A percentile compares a stretch with the other conserved stretches of the same genome.
phyloP scores from a whole-genome alignment of 768 basidiomycete species.

The Amanita exitialis region DNA sequence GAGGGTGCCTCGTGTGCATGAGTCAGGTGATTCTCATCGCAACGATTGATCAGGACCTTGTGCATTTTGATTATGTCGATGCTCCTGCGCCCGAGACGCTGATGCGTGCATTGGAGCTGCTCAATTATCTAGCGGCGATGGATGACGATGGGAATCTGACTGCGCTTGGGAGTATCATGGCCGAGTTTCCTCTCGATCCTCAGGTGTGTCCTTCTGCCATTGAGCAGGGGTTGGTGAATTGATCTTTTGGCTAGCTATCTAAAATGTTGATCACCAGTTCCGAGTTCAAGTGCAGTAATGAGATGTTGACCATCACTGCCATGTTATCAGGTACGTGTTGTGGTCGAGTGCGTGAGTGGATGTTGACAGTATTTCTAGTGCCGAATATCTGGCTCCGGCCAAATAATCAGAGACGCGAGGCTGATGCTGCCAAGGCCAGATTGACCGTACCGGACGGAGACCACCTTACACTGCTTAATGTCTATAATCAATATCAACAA shows the following conservation, averaged over 20 bases:
- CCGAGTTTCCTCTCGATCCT: slow-evolving; percentile 97
- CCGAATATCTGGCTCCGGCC: slow-evolving; percentile 95
- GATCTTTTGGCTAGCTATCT: slow-evolving; percentile 45
- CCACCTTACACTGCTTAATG: slow-evolving; percentile 89
- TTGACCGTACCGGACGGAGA: slow-evolving; percentile 94
- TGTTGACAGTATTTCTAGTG: slow-evolving; percentile 29
- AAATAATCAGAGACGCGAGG: slow-evolving; percentile 78
- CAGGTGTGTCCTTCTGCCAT: slow-evolving; percentile 42
- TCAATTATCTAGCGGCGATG: slow-evolving; percentile 87
- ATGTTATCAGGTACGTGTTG: slow-evolving; percentile 79
- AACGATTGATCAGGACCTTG: slow-evolving; percentile 51
- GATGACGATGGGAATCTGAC: slow-evolving; percentile 94
- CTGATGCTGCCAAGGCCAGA: slow-evolving; percentile 84
- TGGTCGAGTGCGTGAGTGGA: neutral
- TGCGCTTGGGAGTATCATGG: slow-evolving; percentile 82
- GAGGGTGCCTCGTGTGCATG: slow-evolving; percentile 2
- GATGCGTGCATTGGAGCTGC: slow-evolving; percentile 90
- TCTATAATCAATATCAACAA: slow-evolving; percentile 84
- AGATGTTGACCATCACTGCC: slow-evolving; percentile 88
- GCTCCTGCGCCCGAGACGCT: slow-evolving; percentile 93
- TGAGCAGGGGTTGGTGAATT: neutral
- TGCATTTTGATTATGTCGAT: slow-evolving; percentile 82
- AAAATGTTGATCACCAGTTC: slow-evolving; percentile 93
- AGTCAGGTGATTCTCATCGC: neutral
- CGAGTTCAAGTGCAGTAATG: slow-evolving; percentile 93